Evolutionary conservation across 2,329 filamentous ascomycete species (phyloP).

Genomic region (Coniochaeta sp.): DNA sequence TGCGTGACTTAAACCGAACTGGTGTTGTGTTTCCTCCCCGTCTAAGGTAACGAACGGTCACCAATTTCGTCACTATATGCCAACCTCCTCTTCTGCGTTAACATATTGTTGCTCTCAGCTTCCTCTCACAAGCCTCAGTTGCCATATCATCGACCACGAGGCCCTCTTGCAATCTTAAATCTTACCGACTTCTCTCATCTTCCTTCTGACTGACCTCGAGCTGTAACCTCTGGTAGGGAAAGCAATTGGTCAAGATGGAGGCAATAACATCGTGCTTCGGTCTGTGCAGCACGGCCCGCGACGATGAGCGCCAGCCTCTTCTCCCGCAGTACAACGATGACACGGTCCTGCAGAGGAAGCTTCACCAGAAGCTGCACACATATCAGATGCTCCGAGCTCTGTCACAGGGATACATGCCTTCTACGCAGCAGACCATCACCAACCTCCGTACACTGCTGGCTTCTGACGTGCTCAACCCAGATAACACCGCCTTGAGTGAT

Average conservation of each 20-base stretch:
- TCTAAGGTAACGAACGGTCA: no score
- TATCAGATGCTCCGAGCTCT: constrained; percentile 88
- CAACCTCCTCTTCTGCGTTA: no score
- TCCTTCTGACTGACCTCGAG: no score
- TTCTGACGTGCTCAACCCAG: constrained; percentile 70
- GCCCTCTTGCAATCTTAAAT: no score
- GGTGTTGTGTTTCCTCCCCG: no score
- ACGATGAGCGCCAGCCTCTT: constrained; percentile 65
- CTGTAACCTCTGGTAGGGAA: neutral
- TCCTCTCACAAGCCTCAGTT: no score
- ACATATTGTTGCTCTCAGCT: no score
- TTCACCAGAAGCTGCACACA: constrained; percentile 85
- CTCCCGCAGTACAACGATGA: constrained; percentile 80
- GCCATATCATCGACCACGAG: no score
- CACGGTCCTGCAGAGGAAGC: constrained; percentile 65
- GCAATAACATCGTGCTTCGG: constrained; percentile 49
- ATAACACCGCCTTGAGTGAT: constrained; percentile 66
- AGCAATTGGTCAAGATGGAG: constrained; percentile 7
- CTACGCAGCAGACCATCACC: constrained; percentile 73
- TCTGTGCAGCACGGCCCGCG: constrained; percentile 39
- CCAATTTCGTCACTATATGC: no score
- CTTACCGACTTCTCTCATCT: no score
- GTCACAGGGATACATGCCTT: constrained; percentile 82
- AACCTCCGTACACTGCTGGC: constrained; percentile 75
- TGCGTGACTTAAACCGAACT: no score